Evolutionary conservation across 495 filamentous ascomycete genomes (phyloP), one percentile per base, ranked within the genome.

Genomic region (Talaromyces proteolyticus): DNA sequence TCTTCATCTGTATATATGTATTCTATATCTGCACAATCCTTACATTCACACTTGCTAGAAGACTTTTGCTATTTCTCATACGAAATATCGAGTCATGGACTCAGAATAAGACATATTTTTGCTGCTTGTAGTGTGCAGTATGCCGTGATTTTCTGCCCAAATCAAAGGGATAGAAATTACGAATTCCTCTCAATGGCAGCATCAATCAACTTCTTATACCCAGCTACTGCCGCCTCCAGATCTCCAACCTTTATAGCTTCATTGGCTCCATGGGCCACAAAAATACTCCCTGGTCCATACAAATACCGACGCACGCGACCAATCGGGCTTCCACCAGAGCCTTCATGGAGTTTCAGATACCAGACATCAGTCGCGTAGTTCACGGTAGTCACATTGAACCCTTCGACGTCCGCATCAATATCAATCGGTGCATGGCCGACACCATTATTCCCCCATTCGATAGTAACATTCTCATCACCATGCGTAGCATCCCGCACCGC

Each of bases 291-390:
- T 1, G 89, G 91, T 0, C 90, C 92, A 68, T 91, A 97, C 36
- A 95, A 70, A 64, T 95, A 97, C 46, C 83, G 77, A 66, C 85
- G 87, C 43, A 92, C 86, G 14, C 29, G 42, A n/a, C 53, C 49
- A 1, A 34, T 19, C 1, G n/a, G 26, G 20, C 34, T 49, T 0
- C 51, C 56, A 12, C 49, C 56, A 5, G 19, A 41, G 3, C 56
- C 59, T 10, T 48, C 42, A 22, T 57, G 52, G 10, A 74, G 48
- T 23, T 82, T 74, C 39, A 97, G 60, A 51, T 89, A 83, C 1
- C 88, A 87, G 25, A 96, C 83, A 66, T 97, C 92, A 8, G 92
- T 97, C 3, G 92, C 92, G 60, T 96, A 97, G 53, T 94, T 95
- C 3, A 89, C 88, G 1, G 86, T 81, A 10, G 81, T 82, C 0